Evolutionary conservation across 768 basidiomycete genomes (phyloP).

Genomic region (Collybiopsis luxurians): DNA sequence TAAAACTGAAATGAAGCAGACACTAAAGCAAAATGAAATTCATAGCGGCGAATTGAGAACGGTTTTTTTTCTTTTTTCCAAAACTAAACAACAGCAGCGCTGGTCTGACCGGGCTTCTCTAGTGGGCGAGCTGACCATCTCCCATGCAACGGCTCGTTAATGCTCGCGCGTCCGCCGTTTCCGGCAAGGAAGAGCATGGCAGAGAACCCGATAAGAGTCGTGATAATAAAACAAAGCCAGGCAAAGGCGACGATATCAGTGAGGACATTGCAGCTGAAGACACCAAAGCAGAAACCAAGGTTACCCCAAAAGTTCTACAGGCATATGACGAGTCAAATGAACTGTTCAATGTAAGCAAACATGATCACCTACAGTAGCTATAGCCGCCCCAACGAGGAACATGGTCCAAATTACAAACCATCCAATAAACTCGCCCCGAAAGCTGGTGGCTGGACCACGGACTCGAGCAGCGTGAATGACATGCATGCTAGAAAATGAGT

Average conservation of each 20-base stretch:
- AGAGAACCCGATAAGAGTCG: not conserved
- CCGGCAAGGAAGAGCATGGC: not conserved
- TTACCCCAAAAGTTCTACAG: not conserved
- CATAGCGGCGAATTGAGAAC: too few species aligned
- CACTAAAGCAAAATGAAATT: too few species aligned
- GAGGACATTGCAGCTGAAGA: not conserved
- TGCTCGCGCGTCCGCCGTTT: not conserved
- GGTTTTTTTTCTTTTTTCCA: too few species aligned
- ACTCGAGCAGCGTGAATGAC: conserved; percentile 27
- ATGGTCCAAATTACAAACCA: conserved; percentile 42
- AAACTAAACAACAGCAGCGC: too few species aligned
- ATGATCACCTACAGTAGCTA: conserved; percentile 27
- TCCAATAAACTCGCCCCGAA: conserved; percentile 30
- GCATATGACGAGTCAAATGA: not conserved
- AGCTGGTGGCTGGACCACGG: not conserved
- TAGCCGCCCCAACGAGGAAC: conserved; percentile 45
- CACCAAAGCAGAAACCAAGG: not conserved
- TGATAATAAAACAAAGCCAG: conserved; percentile 1
- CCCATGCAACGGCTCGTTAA: not conserved
- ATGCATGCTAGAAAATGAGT: not conserved
- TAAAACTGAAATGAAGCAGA: too few species aligned
- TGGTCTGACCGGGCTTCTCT: too few species aligned
- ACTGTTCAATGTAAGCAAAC: not conserved
- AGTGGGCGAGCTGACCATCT: not conserved
- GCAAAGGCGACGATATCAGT: conserved; percentile 1